Base-by-base conservation (phyloP, 2,329 filamentous ascomycete species). In the Ceratocystis alfenasii region DNA sequence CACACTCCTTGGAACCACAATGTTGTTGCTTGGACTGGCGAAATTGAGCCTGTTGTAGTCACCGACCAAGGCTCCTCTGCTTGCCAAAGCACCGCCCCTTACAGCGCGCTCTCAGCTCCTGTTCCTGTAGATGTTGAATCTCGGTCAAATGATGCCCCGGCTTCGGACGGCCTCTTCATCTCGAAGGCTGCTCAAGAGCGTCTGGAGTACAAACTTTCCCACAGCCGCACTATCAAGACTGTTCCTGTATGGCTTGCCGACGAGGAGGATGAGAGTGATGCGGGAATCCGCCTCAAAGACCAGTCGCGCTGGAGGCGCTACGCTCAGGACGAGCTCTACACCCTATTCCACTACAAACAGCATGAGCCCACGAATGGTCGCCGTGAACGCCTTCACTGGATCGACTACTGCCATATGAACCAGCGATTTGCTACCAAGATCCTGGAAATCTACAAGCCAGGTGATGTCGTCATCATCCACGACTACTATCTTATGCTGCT, bases 291-390 rank as follows among this genome's bases (percentile, higher is more conserved):
- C 46, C 79, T 97, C 69, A 89, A 87, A 71, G 89, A 96, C 71
- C 92, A 96, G 77, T 80, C 81, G 41, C 82, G 91, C 69, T 97
- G 94, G 93, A 84, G 91, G 69, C 83, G 88, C 50, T 97, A 94
- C 75, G 90, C 92, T 17, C 91, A 96, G 77, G 86, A 92, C 73
- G 89, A 96, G 71, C 80, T 97, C 33, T 96, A 95, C 77, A 91
- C 90, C 0, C 82, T 96, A 8, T 91, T 96, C 74, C 93, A 97
- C 76, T 97, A 97, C 80, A 95, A 95, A 77, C 90, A 94, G 73
- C 89, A 95, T 73, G 90, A 92, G 74, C 90, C 93, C 1, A 89
- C 86, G 12, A 89, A 96, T 74, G 91, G 91, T 45, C 85, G 88
- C 70, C 85, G 85, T 20, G 89, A 94, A 73, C 86, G 89, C 64